Conservation (phyloP, 1,284 basidiomycete species). For the Thelephora terrestris region DNA sequence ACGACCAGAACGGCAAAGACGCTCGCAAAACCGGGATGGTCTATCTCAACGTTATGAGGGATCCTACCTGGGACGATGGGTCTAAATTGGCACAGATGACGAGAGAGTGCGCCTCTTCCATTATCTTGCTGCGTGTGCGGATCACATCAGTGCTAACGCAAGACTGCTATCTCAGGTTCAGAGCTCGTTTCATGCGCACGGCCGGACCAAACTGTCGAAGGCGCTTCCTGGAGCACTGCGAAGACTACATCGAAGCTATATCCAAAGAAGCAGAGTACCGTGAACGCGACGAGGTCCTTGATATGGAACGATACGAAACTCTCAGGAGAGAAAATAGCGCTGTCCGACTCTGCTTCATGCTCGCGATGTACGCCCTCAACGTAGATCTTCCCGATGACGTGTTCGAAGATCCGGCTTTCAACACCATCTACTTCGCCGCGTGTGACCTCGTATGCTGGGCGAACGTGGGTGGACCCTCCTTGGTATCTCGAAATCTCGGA, state of each 20-base stretch:
- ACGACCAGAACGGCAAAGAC: conserved; percentile 49
- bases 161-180: conserved; percentile 32
- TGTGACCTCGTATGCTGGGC: conserved; percentile 62
- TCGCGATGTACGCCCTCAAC: conserved; percentile 49
- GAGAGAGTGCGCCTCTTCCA: conserved; percentile 37
- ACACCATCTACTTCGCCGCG: conserved; percentile 45
- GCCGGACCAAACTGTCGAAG: conserved; percentile 33
- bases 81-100: conserved; percentile 48
- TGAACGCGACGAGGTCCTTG: conserved; percentile 42
- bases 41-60: conserved; percentile 42
- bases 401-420: conserved; percentile 43
- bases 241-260: conserved; percentile 47
- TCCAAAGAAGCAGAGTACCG: conserved; percentile 50
- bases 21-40: conserved; percentile 43
- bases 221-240: conserved; percentile 44
- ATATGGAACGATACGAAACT: conserved; percentile 38
- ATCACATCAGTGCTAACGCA: background rate
- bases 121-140: conserved; percentile 1
- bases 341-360: conserved; percentile 50
- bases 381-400: conserved; percentile 54
- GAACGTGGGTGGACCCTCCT: conserved; percentile 36
- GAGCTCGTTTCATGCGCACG: conserved; percentile 33
- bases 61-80: conserved; percentile 42
- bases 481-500: background rate
- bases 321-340: conserved; percentile 61